phyloP scores from a whole-genome alignment of 768 basidiomycete species.

The Tricholoma terreum region DNA sequence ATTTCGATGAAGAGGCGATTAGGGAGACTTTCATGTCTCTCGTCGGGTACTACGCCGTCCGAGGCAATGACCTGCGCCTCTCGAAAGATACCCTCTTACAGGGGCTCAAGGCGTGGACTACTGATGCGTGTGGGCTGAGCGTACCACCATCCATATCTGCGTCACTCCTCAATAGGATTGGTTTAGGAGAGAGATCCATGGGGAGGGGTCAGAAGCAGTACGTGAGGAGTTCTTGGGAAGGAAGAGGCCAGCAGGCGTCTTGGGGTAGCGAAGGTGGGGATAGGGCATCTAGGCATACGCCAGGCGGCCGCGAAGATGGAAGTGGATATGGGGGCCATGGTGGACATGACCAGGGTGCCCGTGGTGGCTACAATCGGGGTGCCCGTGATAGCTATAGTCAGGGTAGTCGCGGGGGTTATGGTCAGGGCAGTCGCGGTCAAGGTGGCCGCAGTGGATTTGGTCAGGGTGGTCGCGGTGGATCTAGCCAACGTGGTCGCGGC shows the following conservation, averaged over 20 bases:
- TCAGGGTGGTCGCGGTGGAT: not conserved
- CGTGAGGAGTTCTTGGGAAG: constrained; percentile 1
- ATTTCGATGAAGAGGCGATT: constrained; percentile 49
- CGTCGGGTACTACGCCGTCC: constrained; percentile 69
- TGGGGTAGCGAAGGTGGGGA: not conserved
- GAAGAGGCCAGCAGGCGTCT: not conserved
- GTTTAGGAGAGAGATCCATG: not conserved
- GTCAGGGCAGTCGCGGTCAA: not conserved
- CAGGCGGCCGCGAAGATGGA: not conserved
- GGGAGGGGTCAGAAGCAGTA: not conserved
- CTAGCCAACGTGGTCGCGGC: not conserved
- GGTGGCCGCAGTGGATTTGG: not conserved
- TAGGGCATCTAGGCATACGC: not conserved
- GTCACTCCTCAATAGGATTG: constrained; percentile 36
- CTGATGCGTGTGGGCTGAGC: constrained; percentile 49
- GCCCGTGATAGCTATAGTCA: not conserved
- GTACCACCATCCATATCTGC: constrained; percentile 50
- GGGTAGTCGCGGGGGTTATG: not conserved
- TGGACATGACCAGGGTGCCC: not conserved
- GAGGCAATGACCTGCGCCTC: constrained; percentile 45
- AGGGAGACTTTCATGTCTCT: constrained; percentile 61
- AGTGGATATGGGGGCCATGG: constrained; percentile 1
- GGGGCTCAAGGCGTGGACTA: constrained; percentile 62
- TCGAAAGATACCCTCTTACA: constrained; percentile 43
- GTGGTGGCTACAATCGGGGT: not conserved